These are phyloP conservation scores for Wallacemonas rigidus DNA, from an alignment of 208 protist genomes.

Conservation along the genomic window DNA sequence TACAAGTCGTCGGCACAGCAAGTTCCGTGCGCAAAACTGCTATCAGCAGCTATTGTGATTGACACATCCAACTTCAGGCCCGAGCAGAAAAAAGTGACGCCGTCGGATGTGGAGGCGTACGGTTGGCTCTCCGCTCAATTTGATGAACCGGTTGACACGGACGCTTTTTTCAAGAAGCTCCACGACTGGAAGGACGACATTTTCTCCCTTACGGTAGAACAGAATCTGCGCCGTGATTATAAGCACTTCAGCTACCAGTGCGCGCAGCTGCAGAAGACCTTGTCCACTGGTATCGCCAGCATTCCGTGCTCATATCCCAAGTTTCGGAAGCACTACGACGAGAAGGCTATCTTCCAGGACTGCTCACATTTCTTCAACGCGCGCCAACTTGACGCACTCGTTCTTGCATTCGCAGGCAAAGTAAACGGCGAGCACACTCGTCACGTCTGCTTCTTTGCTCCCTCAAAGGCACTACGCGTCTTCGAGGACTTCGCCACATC, in stretches of 20 bases:
- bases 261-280: neutral
- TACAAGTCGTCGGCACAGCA: slow-evolving; percentile 38
- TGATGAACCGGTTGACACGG: slow-evolving; percentile 18
- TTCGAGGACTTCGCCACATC: slow-evolving; percentile 48
- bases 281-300: slow-evolving; percentile 73
- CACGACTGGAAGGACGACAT: slow-evolving; percentile 79
- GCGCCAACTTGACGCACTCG: slow-evolving; percentile 54
- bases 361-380: slow-evolving; percentile 45
- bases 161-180: slow-evolving; percentile 53
- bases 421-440: slow-evolving; percentile 51
- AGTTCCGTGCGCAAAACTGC: slow-evolving; percentile 60
- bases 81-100: slow-evolving; percentile 76
- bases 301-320: slow-evolving; percentile 68
- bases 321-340: slow-evolving; percentile 36
- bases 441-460: slow-evolving; percentile 58
- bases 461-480: slow-evolving; percentile 25
- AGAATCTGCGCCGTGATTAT: slow-evolving; percentile 83
- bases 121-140: slow-evolving; percentile 45
- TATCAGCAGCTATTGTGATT: slow-evolving; percentile 73
- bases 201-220: slow-evolving; percentile 52
- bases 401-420: slow-evolving; percentile 71
- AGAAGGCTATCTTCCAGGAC: slow-evolving; percentile 25
- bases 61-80: slow-evolving; percentile 85
- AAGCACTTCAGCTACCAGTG: slow-evolving; percentile 69
- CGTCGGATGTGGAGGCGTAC: slow-evolving; percentile 52